A percentile compares a stretch with the other conserved stretches of the same genome.
Conservation (phyloP, 169 alveolate genomes). For the Amoebophrya sp. region DNA sequence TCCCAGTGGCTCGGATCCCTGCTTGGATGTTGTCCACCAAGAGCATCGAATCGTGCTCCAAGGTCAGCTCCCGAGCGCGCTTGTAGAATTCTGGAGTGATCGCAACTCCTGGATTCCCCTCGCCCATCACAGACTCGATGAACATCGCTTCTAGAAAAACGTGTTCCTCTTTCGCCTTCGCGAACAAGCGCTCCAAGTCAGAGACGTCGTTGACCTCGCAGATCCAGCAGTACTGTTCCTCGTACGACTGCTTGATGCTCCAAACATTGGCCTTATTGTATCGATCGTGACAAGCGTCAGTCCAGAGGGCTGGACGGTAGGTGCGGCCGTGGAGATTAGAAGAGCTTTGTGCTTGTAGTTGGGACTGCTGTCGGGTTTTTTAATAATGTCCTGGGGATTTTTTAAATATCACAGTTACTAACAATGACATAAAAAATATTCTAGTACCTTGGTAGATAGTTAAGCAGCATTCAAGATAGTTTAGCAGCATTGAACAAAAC, state of each 20-base stretch:
- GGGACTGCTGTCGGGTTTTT: no score
- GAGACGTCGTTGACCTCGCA: conserved; percentile 17
- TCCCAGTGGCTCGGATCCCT: conserved; percentile 20
- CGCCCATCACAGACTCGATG: conserved; percentile 32
- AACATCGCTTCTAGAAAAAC: conserved; percentile 11
- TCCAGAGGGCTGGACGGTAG: conserved; percentile 31
- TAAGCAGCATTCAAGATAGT: no score
- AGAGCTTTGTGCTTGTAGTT: no score
- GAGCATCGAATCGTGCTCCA: conserved; percentile 13
- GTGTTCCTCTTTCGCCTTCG: background rate
- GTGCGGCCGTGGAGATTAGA: conserved; percentile 37
- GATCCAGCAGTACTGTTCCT: background rate
- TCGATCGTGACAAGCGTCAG: conserved; percentile 20
- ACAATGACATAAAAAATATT: no score
- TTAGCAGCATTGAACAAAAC: no score
- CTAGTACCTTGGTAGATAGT: no score
- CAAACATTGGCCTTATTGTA: background rate
- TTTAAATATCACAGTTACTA: no score
- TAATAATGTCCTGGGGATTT: no score
- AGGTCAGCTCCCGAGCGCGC: conserved; percentile 19
- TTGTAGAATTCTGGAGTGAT: background rate
- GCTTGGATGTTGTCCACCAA: conserved; percentile 22
- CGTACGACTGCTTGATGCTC: background rate
- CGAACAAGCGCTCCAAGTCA: background rate
- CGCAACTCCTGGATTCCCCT: conserved; percentile 30